phyloP scores from a whole-genome alignment of 176 grass and related monocot species.

The Avena sativa region DNA sequence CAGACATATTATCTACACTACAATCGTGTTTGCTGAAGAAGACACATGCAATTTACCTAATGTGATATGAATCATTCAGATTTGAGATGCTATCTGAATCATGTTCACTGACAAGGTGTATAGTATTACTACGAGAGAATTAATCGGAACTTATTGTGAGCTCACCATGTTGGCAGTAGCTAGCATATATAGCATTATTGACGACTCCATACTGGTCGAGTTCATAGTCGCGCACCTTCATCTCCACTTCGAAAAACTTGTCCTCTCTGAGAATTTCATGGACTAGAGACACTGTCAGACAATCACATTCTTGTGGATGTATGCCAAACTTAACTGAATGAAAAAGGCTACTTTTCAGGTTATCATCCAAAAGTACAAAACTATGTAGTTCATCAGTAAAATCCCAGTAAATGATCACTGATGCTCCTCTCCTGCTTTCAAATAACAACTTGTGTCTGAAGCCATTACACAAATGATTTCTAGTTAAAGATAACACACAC shows the following conservation, averaged over 20 bases:
- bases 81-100: not conserved
- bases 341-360: not conserved
- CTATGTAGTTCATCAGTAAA: not conserved
- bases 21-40: not conserved
- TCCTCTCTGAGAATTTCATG: slow-evolving; percentile 46
- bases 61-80: not conserved
- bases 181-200: slow-evolving; percentile 90
- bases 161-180: slow-evolving; percentile 94
- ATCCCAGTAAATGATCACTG: not conserved
- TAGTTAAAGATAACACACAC: not conserved
- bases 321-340: not conserved
- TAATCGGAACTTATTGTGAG: not conserved
- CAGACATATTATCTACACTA: not conserved
- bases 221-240: slow-evolving; percentile 90
- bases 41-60: not conserved
- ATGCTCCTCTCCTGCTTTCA: not conserved
- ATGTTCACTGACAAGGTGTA: not conserved
- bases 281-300: not conserved
- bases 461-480: not conserved
- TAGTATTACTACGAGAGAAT: not conserved
- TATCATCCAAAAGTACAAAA: not conserved
- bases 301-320: not conserved
- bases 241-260: slow-evolving; percentile 70
- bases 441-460: not conserved
- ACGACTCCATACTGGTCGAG: slow-evolving; percentile 91